Evolutionary conservation across 2,329 filamentous ascomycete genomes (phyloP).

Genomic region (Leptographium wingfieldii): DNA sequence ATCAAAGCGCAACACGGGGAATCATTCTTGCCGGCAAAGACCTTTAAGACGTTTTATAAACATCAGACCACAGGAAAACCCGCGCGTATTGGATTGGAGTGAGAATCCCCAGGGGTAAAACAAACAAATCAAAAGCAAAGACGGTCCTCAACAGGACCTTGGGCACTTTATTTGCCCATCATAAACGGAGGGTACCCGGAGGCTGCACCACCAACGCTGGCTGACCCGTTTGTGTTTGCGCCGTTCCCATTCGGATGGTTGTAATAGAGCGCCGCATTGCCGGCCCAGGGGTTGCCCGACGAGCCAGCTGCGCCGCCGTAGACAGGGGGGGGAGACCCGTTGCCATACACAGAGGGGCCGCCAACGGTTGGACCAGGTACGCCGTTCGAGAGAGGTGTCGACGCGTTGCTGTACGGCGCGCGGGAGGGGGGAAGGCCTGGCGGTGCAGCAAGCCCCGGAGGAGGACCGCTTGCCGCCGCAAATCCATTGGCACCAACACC

Average conservation of each 20-base stretch:
- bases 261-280: constrained; percentile 6
- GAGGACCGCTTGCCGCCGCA: constrained; percentile 59
- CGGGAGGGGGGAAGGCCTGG: constrained; percentile 46
- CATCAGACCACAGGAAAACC: background rate
- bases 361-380: background rate
- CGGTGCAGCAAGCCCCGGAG: constrained; percentile 66
- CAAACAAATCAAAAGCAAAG: background rate
- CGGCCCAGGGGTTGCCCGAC: constrained; percentile 13
- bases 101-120: background rate
- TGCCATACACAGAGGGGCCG: constrained; percentile 9
- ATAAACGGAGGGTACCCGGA: constrained; percentile 16
- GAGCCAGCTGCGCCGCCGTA: background rate
- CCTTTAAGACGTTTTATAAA: background rate
- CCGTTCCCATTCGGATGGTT: background rate
- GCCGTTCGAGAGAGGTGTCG: background rate
- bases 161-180: constrained; percentile 12
- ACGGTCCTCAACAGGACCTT: background rate
- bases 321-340: constrained; percentile 1
- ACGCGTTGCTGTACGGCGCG: background rate
- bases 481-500: constrained; percentile 40
- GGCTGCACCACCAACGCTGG: constrained; percentile 3
- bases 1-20: constrained; percentile 5
- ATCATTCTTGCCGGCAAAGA: constrained; percentile 1
- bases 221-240: background rate
- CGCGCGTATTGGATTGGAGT: background rate